These are phyloP conservation scores for Arthroderma sp. DNA, from an alignment of 2,329 filamentous ascomycete genomes.

Conservation along the genomic window DNA sequence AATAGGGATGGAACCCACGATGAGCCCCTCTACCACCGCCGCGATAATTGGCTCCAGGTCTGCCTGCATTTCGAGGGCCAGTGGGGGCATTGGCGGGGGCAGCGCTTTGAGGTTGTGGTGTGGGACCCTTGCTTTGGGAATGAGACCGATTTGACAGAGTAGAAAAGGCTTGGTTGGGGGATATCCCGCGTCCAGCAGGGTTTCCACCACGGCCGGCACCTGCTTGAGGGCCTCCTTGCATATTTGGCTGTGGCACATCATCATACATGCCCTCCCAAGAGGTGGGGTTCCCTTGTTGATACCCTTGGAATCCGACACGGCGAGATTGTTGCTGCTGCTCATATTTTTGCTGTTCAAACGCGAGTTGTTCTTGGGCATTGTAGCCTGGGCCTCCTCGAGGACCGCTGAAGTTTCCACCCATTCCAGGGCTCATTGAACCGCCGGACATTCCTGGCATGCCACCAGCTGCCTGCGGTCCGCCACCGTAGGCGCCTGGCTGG, in stretches of 20 bases:
- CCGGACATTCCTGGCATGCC: conserved; percentile 33
- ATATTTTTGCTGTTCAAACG: conserved; percentile 68
- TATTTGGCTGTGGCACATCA: conserved; percentile 73
- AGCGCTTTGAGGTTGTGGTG: conserved; percentile 34
- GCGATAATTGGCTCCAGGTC: conserved; percentile 82
- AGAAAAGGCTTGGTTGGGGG: conserved; percentile 25
- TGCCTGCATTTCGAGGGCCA: conserved; percentile 87
- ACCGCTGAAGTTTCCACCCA: conserved; percentile 27
- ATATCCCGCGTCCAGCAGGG: conserved; percentile 27
- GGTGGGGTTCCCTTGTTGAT: conserved; percentile 52
- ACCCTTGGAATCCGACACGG: conserved; percentile 32
- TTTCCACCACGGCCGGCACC: conserved; percentile 31
- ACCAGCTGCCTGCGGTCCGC: conserved; percentile 19
- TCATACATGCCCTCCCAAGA: conserved; percentile 99
- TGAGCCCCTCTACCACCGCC: conserved; percentile 67
- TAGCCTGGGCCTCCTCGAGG: conserved; percentile 41
- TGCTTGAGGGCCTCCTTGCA: conserved; percentile 40
- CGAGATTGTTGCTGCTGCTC: conserved; percentile 53
- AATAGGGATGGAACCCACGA: conserved; percentile 71
- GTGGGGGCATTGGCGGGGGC: conserved; percentile 78
- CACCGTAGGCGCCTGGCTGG: conserved; percentile 28
- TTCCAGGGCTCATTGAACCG: conserved; percentile 37
- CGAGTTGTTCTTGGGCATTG: conserved; percentile 58
- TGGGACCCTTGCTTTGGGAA: conserved; percentile 19
- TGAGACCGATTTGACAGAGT: conserved; percentile 10